Evolutionary conservation across 2,329 filamentous ascomycete species (phyloP).

Genomic region (Aspergillus pseudotamarii): DNA sequence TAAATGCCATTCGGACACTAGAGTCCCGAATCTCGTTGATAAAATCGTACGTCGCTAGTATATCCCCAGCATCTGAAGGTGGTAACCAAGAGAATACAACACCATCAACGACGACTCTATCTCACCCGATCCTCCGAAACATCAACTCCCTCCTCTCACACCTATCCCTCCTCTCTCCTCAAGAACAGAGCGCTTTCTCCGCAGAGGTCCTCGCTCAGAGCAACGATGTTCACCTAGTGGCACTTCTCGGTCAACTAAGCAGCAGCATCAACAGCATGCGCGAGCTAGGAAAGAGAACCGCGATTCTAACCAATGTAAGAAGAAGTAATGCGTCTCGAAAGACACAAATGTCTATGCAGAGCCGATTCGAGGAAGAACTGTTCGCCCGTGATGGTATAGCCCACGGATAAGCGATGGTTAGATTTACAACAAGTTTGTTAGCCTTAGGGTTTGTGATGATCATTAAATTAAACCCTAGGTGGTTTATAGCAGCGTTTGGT

Average conservation of each 20-base stretch:
- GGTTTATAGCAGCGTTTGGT: slow-evolving; percentile 3
- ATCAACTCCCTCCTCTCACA: slow-evolving; percentile 85
- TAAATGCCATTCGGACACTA: slow-evolving; percentile 93
- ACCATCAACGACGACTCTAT: slow-evolving; percentile 63
- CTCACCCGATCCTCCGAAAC: slow-evolving; percentile 79
- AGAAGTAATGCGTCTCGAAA: slow-evolving; percentile 27
- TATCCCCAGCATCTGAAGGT: slow-evolving; percentile 64
- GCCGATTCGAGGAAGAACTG: slow-evolving; percentile 34
- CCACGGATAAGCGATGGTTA: slow-evolving; percentile 4
- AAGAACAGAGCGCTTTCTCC: slow-evolving; percentile 66
- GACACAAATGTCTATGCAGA: slow-evolving; percentile 24
- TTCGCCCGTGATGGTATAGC: slow-evolving; percentile 21
- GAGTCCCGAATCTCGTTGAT: slow-evolving; percentile 74
- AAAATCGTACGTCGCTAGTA: slow-evolving; percentile 72
- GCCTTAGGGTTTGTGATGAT: not conserved
- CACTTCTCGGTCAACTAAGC: slow-evolving; percentile 74
- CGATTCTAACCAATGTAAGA: slow-evolving; percentile 54
- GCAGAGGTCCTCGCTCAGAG: slow-evolving; percentile 74
- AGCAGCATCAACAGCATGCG: slow-evolving; percentile 71
- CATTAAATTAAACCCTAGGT: not conserved
- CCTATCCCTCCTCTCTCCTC: slow-evolving; percentile 77
- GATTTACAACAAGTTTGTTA: not conserved
- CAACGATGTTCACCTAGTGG: slow-evolving; percentile 81
- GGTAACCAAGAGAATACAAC: slow-evolving; percentile 34
- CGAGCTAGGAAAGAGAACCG: slow-evolving; percentile 75